Conservation (phyloP, 2,329 filamentous ascomycete genomes). For the Beauveria pseudobassiana region DNA sequence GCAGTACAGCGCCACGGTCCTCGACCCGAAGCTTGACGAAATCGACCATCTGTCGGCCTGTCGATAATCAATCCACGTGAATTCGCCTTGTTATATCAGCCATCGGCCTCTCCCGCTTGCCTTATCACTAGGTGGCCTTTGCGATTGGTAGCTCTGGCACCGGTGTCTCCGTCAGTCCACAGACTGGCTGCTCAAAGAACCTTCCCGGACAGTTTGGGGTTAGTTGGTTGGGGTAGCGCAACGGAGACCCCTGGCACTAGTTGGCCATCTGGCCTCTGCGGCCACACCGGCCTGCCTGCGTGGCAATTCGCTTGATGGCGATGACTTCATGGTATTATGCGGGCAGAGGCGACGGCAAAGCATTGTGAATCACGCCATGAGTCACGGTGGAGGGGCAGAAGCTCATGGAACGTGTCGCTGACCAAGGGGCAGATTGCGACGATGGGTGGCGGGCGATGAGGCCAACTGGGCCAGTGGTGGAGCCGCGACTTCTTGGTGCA, state of each 20-base stretch:
- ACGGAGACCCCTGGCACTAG: too few species aligned
- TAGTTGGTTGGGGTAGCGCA: constrained; percentile 1
- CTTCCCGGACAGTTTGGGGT: background rate
- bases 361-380: constrained; percentile 3
- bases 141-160: constrained; percentile 17
- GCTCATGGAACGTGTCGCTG: background rate
- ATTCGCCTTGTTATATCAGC: background rate
- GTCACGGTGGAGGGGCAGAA: constrained; percentile 3
- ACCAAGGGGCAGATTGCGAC: constrained; percentile 1
- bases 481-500: background rate
- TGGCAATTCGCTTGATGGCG: background rate
- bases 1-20: background rate
- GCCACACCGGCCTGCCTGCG: background rate
- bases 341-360: background rate
- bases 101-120: background rate
- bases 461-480: background rate
- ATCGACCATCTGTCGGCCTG: background rate
- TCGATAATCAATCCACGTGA: too few species aligned
- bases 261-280: background rate
- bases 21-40: background rate
- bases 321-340: background rate
- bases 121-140: constrained; percentile 15
- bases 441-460: constrained; percentile 8
- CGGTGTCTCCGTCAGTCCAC: constrained; percentile 13
- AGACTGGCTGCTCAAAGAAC: background rate